A percentile compares a stretch with the other conserved stretches of the same genome.
Conservation (phyloP, 208 protist species). For the Leishmania martiniquensis region DNA sequence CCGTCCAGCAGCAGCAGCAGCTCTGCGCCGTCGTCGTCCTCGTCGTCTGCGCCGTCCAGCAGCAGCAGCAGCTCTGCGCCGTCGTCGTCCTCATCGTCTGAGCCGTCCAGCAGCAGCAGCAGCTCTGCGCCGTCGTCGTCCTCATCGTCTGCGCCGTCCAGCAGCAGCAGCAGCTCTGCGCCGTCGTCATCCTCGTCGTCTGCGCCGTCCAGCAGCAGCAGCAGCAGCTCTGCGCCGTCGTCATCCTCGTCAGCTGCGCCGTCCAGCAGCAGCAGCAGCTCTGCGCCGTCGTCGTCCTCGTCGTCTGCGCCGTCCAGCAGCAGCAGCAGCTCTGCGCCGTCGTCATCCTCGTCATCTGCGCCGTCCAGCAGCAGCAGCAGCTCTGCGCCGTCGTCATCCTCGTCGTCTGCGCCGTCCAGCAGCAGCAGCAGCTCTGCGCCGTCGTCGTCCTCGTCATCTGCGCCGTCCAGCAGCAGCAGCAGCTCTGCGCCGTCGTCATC, state of each 20-base stretch:
- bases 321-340: neutral
- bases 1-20: slow-evolving; percentile 1
- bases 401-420: neutral
- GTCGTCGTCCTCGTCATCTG: neutral
- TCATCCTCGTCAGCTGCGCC: neutral
- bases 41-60: neutral
- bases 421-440: neutral
- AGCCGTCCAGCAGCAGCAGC: neutral
- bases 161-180: neutral
- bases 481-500: neutral
- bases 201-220: slow-evolving; percentile 1
- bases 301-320: neutral
- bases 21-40: neutral
- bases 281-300: neutral
- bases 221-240: neutral
- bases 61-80: neutral
- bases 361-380: slow-evolving; percentile 1
- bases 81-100: neutral
- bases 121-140: neutral
- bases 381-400: neutral
- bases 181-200: neutral
- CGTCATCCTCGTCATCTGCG: neutral
- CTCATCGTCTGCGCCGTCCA: neutral
- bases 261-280: slow-evolving; percentile 1
- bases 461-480: slow-evolving; percentile 1